Percentiles rank a stretch among this genome's conserved stretches.
phyloP scores from a whole-genome alignment of 1,284 basidiomycete genomes.

The Pseudozyma thailandica region DNA sequence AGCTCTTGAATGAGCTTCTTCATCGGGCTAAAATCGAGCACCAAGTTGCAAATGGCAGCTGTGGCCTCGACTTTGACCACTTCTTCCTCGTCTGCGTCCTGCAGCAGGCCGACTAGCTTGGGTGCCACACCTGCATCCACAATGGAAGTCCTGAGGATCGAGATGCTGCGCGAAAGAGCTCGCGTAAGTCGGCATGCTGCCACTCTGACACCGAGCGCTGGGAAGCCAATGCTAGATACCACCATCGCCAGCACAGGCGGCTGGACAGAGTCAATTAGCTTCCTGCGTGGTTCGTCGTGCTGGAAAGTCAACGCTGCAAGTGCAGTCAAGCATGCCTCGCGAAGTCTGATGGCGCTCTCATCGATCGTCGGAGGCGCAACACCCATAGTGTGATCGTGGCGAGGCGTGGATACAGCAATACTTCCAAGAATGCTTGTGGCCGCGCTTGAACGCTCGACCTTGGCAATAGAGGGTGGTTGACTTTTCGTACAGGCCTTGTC shows the following conservation, averaged over 20 bases:
- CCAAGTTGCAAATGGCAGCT: slow-evolving; percentile 61
- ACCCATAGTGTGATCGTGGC: slow-evolving; percentile 23
- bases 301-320: slow-evolving; percentile 57
- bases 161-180: slow-evolving; percentile 58
- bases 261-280: slow-evolving; percentile 48
- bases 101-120: slow-evolving; percentile 51
- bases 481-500: slow-evolving; percentile 34
- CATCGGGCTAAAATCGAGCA: slow-evolving; percentile 64
- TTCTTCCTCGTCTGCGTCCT: slow-evolving; percentile 43
- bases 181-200: slow-evolving; percentile 59
- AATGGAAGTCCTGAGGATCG: slow-evolving; percentile 58
- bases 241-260: slow-evolving; percentile 55
- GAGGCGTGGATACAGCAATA: slow-evolving; percentile 15
- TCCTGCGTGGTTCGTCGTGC: slow-evolving; percentile 55
- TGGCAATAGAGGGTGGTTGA: slow-evolving; percentile 12
- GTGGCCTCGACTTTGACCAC: slow-evolving; percentile 56
- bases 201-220: slow-evolving; percentile 57
- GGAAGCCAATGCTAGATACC: slow-evolving; percentile 44
- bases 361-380: slow-evolving; percentile 37
- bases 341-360: slow-evolving; percentile 51
- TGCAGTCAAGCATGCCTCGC: slow-evolving; percentile 56
- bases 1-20: slow-evolving; percentile 53
- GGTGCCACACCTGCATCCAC: slow-evolving; percentile 61
- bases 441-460: slow-evolving; percentile 11
- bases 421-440: slow-evolving; percentile 15